phyloP scores from a whole-genome alignment of 2,329 filamentous ascomycete genomes.

The Helotiales sp. region DNA sequence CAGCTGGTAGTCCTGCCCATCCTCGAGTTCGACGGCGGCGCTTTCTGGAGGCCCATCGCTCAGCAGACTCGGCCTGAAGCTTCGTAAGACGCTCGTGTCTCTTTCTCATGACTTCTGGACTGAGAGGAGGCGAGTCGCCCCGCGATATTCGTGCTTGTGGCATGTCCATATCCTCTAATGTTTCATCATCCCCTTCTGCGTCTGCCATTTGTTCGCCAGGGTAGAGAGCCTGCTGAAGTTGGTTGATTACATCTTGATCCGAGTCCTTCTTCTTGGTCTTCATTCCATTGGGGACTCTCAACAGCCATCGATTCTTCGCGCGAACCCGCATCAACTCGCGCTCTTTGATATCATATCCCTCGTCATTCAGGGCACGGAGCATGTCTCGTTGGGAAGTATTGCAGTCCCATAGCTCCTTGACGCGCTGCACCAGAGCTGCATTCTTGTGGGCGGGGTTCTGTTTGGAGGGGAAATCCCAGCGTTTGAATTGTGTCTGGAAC shows the following conservation, averaged over 20 bases:
- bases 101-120: slow-evolving; percentile 56
- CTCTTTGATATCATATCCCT: slow-evolving; percentile 75
- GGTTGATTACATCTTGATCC: slow-evolving; percentile 43
- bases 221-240: slow-evolving; percentile 43
- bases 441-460: slow-evolving; percentile 75
- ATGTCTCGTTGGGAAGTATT: slow-evolving; percentile 77
- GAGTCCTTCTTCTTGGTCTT: slow-evolving; percentile 48
- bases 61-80: slow-evolving; percentile 63
- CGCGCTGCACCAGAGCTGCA: slow-evolving; percentile 65
- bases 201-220: slow-evolving; percentile 39
- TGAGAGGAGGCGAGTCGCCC: slow-evolving; percentile 45
- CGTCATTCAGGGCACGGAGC: slow-evolving; percentile 69
- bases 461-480: slow-evolving; percentile 80
- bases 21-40: slow-evolving; percentile 69
- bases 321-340: slow-evolving; percentile 74
- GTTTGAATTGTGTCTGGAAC: slow-evolving; percentile 76
- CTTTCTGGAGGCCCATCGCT: slow-evolving; percentile 67
- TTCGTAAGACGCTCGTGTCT: slow-evolving; percentile 58
- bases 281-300: slow-evolving; percentile 66
- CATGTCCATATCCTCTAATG: slow-evolving; percentile 38
- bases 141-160: slow-evolving; percentile 29
- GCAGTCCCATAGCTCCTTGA: slow-evolving; percentile 78
- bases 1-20: slow-evolving; percentile 71
- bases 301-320: slow-evolving; percentile 68
- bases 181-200: slow-evolving; percentile 37